Percentiles rank a stretch among this genome's conserved stretches.
Conservation (phyloP, 2,329 filamentous ascomycete genomes). For the Fusarium siculi region DNA sequence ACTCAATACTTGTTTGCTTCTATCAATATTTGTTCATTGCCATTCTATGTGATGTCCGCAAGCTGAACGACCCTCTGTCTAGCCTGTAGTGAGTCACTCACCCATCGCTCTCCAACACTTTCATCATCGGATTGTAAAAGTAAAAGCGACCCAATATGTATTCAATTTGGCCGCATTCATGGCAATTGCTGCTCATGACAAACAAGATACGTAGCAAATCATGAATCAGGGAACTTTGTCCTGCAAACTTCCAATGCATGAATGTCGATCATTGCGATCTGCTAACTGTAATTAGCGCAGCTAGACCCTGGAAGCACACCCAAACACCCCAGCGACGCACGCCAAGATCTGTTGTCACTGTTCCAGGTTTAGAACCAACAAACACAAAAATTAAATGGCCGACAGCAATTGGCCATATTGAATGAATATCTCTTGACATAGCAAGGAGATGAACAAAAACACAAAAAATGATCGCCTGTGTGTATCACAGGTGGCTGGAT, state of each 20-base stretch:
- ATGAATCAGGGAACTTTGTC: background rate
- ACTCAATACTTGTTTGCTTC: constrained; percentile 1
- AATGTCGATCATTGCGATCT: constrained; percentile 2
- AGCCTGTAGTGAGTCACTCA: fast-evolving
- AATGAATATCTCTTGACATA: too few relatives aligned
- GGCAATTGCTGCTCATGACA: background rate
- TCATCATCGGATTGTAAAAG: background rate
- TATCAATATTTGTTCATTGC: background rate
- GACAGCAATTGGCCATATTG: background rate
- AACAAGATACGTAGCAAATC: background rate
- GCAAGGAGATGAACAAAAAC: fast-evolving
- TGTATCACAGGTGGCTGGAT: constrained; percentile 25
- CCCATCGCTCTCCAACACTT: fast-evolving
- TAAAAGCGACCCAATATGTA: fast-evolving
- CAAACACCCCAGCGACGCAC: background rate
- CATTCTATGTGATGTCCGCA: too few relatives aligned
- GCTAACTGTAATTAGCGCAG: constrained; percentile 6
- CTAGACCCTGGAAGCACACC: background rate
- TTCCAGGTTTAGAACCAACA: background rate
- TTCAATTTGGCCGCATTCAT: background rate
- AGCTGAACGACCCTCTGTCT: too few relatives aligned
- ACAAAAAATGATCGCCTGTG: constrained; percentile 6
- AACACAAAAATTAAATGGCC: background rate
- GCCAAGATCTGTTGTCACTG: background rate
- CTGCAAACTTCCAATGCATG: background rate